These are phyloP conservation scores for Talaromyces sp. DNA, from an alignment of 2,329 filamentous ascomycete species.

Conservation along the genomic window DNA sequence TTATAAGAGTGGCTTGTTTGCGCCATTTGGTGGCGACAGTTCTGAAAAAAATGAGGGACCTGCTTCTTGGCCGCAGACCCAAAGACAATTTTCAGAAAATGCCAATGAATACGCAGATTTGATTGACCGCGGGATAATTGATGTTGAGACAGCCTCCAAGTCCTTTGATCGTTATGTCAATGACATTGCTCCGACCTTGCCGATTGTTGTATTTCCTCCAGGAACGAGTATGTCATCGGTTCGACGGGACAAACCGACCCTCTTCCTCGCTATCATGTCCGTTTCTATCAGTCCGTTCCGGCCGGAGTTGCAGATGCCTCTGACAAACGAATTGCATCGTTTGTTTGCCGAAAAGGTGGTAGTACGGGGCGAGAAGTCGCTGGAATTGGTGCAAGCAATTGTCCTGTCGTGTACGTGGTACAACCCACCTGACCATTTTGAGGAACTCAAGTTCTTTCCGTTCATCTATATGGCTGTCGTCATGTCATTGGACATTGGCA, in stretches of 20 bases:
- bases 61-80: background rate
- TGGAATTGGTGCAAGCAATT: conserved; percentile 77
- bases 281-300: conserved; percentile 49
- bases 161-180: conserved; percentile 55
- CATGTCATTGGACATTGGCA: conserved; percentile 78
- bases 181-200: conserved; percentile 51
- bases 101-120: conserved; percentile 38
- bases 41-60: background rate
- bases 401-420: conserved; percentile 78
- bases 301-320: conserved; percentile 52
- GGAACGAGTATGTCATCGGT: conserved; percentile 50
- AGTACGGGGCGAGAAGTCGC: conserved; percentile 69
- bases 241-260: conserved; percentile 53
- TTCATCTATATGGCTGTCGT: conserved; percentile 73
- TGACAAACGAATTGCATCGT: conserved; percentile 67
- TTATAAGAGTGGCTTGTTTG: background rate
- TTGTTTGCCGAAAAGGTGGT: conserved; percentile 70
- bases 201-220: conserved; percentile 53
- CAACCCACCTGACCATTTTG: conserved; percentile 72
- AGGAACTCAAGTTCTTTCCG: conserved; percentile 87
- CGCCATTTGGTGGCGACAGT: background rate
- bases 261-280: conserved; percentile 55
- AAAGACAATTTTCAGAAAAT: conserved; percentile 13
- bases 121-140: conserved; percentile 48
- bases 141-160: conserved; percentile 45